Percentiles rank a stretch among this genome's conserved stretches.
Evolutionary conservation across 1,284 basidiomycete species (phyloP).

Genomic region (Apiotrichum veenhuisii): DNA sequence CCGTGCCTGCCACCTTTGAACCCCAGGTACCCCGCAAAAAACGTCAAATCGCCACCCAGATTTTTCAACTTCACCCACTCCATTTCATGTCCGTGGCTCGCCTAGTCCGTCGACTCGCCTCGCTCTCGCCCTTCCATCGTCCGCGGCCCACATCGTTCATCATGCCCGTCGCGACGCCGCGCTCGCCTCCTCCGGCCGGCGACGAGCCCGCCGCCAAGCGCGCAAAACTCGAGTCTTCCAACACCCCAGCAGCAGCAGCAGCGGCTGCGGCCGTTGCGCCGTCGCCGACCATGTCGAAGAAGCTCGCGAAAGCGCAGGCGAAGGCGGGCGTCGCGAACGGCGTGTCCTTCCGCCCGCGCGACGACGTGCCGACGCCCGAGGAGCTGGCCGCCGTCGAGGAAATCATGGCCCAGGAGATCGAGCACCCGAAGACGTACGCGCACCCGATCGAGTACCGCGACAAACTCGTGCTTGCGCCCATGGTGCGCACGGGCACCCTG

Average conservation of each 20-base stretch:
- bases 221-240: not conserved
- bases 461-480: constrained; percentile 84
- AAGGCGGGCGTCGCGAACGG: not conserved
- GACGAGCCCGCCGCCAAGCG: constrained; percentile 8
- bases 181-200: constrained; percentile 13
- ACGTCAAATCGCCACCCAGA: not conserved
- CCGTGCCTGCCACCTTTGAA: not conserved
- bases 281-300: not conserved
- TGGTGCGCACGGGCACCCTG: constrained; percentile 83
- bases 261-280: too few relatives aligned
- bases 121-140: not conserved
- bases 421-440: constrained; percentile 31
- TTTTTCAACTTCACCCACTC: not conserved
- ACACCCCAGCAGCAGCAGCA: not conserved
- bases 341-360: not conserved
- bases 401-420: constrained; percentile 38
- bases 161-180: constrained; percentile 21
- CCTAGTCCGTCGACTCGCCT: not conserved
- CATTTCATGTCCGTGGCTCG: not conserved
- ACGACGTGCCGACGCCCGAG: constrained; percentile 1
- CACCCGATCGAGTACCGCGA: constrained; percentile 57
- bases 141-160: not conserved
- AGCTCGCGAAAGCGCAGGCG: constrained; percentile 4
- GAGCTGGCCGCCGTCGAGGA: constrained; percentile 13
- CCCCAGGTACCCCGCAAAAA: not conserved